Base-by-base conservation (phyloP, 2,329 filamentous ascomycete species). In the Proliferodiscus dingleyae region DNA sequence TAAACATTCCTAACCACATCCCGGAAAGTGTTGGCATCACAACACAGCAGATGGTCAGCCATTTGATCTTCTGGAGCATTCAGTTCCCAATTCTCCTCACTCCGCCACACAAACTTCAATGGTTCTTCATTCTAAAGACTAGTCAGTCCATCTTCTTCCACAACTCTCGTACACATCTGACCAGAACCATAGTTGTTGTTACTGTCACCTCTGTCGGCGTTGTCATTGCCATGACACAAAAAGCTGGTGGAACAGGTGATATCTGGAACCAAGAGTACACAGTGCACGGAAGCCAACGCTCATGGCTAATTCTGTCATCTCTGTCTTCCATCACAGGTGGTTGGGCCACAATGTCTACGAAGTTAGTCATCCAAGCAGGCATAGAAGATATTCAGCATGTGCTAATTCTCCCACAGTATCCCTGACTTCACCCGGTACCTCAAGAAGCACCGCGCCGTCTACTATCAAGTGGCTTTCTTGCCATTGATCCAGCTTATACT, bases 21-120 rank as follows among this genome's bases (percentile, higher is more conserved):
- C 66, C 63, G 2, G 67, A 62, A 7, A 69, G 74, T 21, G 52
- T 53, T n/a, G 77, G 77, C 11, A 78, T 80, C 38, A 77, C 73
- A 3, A 76, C 72, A 4, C 71, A 77, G 51, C 72, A 74, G 13
- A 69, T 82, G 68, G 55, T 78, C 24, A 68, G 67, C 33, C 77
- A 78, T 54, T 73, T 81, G 47, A 56, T 81, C 28, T 60, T 58
- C 46, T 60, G 52, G 52, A 46, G 43, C 21, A 45, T 60, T 13
- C 54, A 57, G 18, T 57, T 60, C 34, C 57, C 57, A 19, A 51
- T 80, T 37, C 59, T 81, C 11, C 63, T 77, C 45, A 77, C 80
- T 46, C 75, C 75, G 29, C 55, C 55, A 18, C 54, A 58, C 30
- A 60, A 71, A 43, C 64, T 81, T 10, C 66, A 72, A 42, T 75